Conservation (phyloP, 2,329 filamentous ascomycete species). For the Microdochium bolleyi region DNA sequence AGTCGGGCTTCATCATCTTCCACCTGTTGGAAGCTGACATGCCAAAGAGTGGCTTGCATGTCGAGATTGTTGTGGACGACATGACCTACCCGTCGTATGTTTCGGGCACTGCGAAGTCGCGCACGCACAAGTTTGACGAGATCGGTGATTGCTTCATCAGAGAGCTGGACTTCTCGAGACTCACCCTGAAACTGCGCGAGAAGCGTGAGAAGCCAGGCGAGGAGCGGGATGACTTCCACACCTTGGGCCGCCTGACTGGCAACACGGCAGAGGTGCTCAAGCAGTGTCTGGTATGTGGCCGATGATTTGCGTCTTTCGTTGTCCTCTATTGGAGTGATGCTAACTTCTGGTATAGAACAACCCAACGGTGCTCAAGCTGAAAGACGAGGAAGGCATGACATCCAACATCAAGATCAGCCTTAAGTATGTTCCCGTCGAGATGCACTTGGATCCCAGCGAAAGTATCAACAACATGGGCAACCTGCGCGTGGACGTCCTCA, state of each 20-base stretch:
- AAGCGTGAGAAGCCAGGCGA: slow-evolving; percentile 68
- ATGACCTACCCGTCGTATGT: slow-evolving; percentile 86
- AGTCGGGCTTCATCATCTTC: slow-evolving; percentile 91
- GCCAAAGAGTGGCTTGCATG: slow-evolving; percentile 62
- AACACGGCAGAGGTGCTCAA: slow-evolving; percentile 82
- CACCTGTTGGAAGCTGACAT: slow-evolving; percentile 87
- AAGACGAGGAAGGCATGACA: slow-evolving; percentile 65
- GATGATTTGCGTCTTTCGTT: not conserved
- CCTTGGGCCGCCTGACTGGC: slow-evolving; percentile 74
- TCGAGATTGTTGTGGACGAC: slow-evolving; percentile 91
- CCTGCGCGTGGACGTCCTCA: slow-evolving; percentile 85
- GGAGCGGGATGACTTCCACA: slow-evolving; percentile 58
- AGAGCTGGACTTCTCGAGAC: slow-evolving; percentile 91
- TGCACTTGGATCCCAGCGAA: slow-evolving; percentile 88
- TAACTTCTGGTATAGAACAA: slow-evolving; percentile 59
- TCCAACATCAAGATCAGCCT: slow-evolving; percentile 84
- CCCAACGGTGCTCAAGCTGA: slow-evolving; percentile 73
- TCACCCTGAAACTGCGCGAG: slow-evolving; percentile 80
- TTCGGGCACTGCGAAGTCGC: slow-evolving; percentile 66
- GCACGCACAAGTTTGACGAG: slow-evolving; percentile 72
- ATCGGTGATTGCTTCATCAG: slow-evolving; percentile 93
- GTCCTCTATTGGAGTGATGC: not conserved
- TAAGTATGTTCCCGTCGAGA: slow-evolving; percentile 90
- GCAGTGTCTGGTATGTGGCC: slow-evolving; percentile 64
- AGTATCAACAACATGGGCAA: slow-evolving; percentile 99